Percentiles rank a stretch among this genome's conserved stretches.
Conservation (phyloP, 768 basidiomycete genomes). For the Suillus variegatus region DNA sequence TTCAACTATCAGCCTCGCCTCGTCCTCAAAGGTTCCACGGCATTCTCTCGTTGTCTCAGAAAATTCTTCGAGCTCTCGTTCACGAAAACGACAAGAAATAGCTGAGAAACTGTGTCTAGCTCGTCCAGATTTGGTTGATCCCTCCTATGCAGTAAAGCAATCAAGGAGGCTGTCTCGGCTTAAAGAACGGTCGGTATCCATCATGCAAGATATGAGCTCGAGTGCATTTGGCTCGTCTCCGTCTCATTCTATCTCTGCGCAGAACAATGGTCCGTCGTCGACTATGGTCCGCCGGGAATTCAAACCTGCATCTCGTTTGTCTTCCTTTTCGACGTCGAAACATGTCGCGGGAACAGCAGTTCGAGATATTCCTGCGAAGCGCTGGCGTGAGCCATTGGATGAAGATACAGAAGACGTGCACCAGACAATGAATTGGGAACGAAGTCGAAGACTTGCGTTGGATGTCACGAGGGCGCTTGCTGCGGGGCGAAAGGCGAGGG, state of each 20-base stretch:
- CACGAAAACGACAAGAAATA: slow-evolving; percentile 20
- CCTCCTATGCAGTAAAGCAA: slow-evolving; percentile 31
- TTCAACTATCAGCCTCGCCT: background rate
- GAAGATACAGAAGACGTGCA: background rate
- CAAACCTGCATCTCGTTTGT: background rate
- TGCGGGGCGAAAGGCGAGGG: slow-evolving; percentile 18
- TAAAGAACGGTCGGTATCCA: background rate
- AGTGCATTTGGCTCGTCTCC: background rate
- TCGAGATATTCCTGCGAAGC: background rate
- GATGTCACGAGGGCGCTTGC: slow-evolving; percentile 23
- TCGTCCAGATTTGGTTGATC: slow-evolving; percentile 43
- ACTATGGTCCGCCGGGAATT: background rate
- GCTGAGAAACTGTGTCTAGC: slow-evolving; percentile 45
- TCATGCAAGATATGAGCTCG: background rate
- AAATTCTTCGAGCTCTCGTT: slow-evolving; percentile 8
- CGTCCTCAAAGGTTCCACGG: background rate
- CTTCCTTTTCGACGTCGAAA: background rate
- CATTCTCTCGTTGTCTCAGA: background rate
- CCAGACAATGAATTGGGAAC: slow-evolving; percentile 28
- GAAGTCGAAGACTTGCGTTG: slow-evolving; percentile 23
- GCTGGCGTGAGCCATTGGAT: background rate
- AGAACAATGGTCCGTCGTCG: background rate
- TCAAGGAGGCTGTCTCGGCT: slow-evolving; percentile 22
- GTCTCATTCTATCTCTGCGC: too few species aligned
- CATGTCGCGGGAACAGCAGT: background rate